Conservation (phyloP, 306 rosid genomes). For the Castanea mollissima region DNA sequence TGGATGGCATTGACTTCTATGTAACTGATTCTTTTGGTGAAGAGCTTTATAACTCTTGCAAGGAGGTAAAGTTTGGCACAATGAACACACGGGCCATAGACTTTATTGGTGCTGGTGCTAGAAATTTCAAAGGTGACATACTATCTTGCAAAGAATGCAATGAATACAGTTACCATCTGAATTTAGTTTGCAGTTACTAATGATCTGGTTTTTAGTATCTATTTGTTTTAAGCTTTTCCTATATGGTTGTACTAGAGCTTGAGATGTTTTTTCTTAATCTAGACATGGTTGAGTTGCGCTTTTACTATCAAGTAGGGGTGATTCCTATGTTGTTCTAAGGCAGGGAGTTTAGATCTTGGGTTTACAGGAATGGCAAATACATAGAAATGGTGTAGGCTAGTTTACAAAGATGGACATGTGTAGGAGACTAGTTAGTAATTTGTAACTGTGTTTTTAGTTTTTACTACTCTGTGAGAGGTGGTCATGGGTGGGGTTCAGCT, state of each 20-base stretch:
- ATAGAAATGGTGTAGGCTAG: neutral
- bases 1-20: constrained; percentile 78
- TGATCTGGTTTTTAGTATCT: neutral
- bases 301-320: neutral
- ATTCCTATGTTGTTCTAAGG: neutral
- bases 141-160: constrained; percentile 12
- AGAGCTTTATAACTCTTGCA: constrained; percentile 74
- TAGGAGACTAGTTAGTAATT: neutral
- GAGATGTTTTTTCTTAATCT: neutral
- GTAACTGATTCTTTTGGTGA: constrained; percentile 62
- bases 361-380: neutral
- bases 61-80: constrained; percentile 97
- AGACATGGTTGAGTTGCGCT: neutral
- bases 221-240: neutral
- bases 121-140: constrained; percentile 59
- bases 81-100: constrained; percentile 96
- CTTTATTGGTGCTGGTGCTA: constrained; percentile 92
- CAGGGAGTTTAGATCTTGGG: neutral
- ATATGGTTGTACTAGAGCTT: neutral
- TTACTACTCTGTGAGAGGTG: neutral
- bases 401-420: neutral
- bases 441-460: neutral
- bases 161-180: constrained; percentile 8
- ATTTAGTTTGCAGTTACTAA: constrained; percentile 13
- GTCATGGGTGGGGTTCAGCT: neutral